Base-by-base conservation (phyloP, 805 yeast species). In the Zygoascus tannicola region DNA sequence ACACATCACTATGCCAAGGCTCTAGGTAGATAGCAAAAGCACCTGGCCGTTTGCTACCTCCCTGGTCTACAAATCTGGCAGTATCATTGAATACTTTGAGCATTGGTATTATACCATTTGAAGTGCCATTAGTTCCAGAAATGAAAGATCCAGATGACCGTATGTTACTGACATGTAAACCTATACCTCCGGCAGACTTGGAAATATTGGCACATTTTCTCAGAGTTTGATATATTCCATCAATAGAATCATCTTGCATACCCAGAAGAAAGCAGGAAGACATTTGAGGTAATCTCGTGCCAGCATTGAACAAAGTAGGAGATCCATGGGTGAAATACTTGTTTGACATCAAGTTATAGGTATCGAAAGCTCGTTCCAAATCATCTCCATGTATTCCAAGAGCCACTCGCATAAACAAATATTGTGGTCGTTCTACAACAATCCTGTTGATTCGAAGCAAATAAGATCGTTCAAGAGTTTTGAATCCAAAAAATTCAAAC, bases 11-110 rank as follows among this genome's bases (percentile, higher is more conserved):
- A 60, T 90, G 98, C 98, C 98, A 90, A 44, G 98, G 97, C 66
- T 90, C 98, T 32, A 90, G 63, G 65, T 88, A 90, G 32, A 87
- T 66, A 30, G 96, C 95, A 64, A 90, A 84, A 2, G 98, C 98
- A 50, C 97, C 97, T 0, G 98, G 98, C 57, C 98, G 73, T 65
- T 88, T 88, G 67, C 90, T 90, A 44, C 97, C 97, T 50, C 98
- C 98, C 71, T 90, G 98, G 57, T 90, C 97, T 35, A 90, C 97
- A 58, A 88, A 90, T 55, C 96, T 76, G 16, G 98, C 97, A 21
- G 97, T 87, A 66, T 86, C 83, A 69, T 90, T 90, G 69, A 80
- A 90, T 7, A 90, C 97, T 54, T 95, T 78, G 22, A 90, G 69
- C 97, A 90, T 87, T n/a, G 98, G 98, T 35, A 88, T 81, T 40